These are phyloP conservation scores for Dissophora ornata DNA, from an alignment of 192 early-diverging fungal genomes.

Conservation along the genomic window DNA sequence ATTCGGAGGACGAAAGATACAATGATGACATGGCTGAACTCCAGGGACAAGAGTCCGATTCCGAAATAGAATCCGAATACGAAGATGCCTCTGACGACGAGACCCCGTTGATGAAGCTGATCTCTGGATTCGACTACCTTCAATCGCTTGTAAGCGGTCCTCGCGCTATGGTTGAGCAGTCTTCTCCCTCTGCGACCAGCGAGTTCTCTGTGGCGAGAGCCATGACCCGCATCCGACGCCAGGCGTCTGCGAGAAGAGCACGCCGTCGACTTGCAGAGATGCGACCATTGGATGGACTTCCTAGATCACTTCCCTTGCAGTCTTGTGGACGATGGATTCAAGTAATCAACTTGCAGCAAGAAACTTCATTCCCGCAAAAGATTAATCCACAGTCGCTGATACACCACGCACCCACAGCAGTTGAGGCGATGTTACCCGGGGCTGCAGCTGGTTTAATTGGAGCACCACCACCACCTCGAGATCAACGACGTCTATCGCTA, in stretches of 20 bases:
- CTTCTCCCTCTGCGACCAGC: neutral
- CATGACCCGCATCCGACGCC: conserved; percentile 16
- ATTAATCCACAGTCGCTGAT: conserved; percentile 13
- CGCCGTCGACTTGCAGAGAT: conserved; percentile 18
- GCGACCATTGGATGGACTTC: conserved; percentile 21
- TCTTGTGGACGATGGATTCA: conserved; percentile 50
- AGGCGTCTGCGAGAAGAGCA: neutral
- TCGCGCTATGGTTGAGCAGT: no score
- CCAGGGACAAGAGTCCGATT: no score
- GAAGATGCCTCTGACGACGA: conserved; percentile 36
- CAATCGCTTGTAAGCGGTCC: neutral
- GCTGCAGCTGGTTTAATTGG: conserved; percentile 1
- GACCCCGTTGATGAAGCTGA: conserved; percentile 27
- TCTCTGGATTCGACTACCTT: conserved; percentile 25
- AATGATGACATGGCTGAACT: neutral
- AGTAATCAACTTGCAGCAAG: conserved; percentile 46
- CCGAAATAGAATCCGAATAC: conserved; percentile 13
- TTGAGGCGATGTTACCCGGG: neutral
- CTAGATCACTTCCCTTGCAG: conserved; percentile 15
- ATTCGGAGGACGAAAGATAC: neutral
- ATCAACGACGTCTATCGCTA: no score
- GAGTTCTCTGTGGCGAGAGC: neutral
- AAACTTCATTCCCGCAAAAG: conserved; percentile 18
- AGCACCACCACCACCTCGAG: no score
- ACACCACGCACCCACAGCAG: conserved; percentile 1